Conservation (phyloP, 345 rosid species). For the Dipteronia sinensis region DNA sequence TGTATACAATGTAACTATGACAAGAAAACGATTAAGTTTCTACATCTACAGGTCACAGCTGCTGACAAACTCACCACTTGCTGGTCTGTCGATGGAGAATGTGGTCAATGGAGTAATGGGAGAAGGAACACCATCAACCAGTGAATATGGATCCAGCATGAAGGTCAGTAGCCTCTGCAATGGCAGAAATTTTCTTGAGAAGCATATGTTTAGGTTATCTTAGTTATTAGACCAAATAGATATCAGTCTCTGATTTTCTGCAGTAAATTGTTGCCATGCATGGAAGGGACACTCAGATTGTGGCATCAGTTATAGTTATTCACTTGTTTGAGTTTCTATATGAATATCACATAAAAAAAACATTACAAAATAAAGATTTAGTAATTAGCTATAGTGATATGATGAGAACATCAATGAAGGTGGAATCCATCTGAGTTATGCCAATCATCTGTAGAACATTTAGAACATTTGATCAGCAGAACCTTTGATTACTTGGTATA, state of each 20-base stretch:
- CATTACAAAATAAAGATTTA: background rate
- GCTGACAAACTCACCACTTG: constrained; percentile 50
- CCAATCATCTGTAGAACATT: background rate
- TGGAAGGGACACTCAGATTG: background rate
- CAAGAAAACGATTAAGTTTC: background rate
- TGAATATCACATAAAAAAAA: background rate
- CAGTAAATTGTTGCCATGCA: constrained; percentile 5
- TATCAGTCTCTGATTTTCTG: constrained; percentile 9
- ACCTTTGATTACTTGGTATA: background rate
- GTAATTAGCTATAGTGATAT: background rate
- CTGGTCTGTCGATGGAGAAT: constrained; percentile 75
- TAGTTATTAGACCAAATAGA: background rate
- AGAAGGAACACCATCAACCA: constrained; percentile 61
- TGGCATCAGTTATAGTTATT: background rate
- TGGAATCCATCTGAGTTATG: background rate
- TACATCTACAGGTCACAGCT: constrained; percentile 61
- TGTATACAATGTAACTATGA: background rate
- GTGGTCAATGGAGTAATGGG: constrained; percentile 60
- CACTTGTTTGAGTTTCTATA: background rate
- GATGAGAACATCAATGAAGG: background rate
- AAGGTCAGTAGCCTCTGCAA: constrained; percentile 55
- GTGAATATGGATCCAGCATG: constrained; percentile 66
- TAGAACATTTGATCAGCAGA: no score
- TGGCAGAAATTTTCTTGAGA: constrained; percentile 8
- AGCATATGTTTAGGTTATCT: background rate